Conservation (phyloP, 176 grass and related monocot genomes). For the Ensete glaucum region DNA sequence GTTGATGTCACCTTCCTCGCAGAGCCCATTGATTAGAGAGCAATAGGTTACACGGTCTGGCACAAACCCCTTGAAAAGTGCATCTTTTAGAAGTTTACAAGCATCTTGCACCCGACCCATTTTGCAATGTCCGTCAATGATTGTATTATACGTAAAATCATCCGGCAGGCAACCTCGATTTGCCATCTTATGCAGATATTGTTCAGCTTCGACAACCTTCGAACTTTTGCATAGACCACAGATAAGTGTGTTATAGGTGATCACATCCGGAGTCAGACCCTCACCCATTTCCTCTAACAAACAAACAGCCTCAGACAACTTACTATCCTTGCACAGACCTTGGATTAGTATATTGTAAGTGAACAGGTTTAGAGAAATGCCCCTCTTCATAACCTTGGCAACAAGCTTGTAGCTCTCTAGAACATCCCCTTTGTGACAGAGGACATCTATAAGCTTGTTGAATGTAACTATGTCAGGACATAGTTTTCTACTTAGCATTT, state of each 20-base stretch:
- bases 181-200: conserved; percentile 64
- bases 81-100: conserved; percentile 67
- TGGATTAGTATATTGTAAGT: conserved; percentile 83
- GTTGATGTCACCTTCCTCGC: conserved; percentile 65
- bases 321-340: conserved; percentile 59
- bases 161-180: conserved; percentile 72
- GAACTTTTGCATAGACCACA: conserved; percentile 62
- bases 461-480: conserved; percentile 50
- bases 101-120: conserved; percentile 60
- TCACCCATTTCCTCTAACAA: conserved; percentile 51
- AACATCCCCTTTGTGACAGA: conserved; percentile 70
- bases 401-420: conserved; percentile 49
- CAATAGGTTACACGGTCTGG: conserved; percentile 82
- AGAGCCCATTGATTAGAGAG: conserved; percentile 82
- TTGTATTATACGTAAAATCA: conserved; percentile 96
- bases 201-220: conserved; percentile 42
- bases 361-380: conserved; percentile 44
- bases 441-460: conserved; percentile 69
- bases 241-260: conserved; percentile 87
- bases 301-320: conserved; percentile 43
- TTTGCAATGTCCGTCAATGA: conserved; percentile 89
- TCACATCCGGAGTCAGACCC: conserved; percentile 47
- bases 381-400: conserved; percentile 62
- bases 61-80: conserved; percentile 79
- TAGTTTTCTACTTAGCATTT: conserved; percentile 44